Conservation (phyloP, 2,329 filamentous ascomycete genomes). For the Thelonectria rubi region DNA sequence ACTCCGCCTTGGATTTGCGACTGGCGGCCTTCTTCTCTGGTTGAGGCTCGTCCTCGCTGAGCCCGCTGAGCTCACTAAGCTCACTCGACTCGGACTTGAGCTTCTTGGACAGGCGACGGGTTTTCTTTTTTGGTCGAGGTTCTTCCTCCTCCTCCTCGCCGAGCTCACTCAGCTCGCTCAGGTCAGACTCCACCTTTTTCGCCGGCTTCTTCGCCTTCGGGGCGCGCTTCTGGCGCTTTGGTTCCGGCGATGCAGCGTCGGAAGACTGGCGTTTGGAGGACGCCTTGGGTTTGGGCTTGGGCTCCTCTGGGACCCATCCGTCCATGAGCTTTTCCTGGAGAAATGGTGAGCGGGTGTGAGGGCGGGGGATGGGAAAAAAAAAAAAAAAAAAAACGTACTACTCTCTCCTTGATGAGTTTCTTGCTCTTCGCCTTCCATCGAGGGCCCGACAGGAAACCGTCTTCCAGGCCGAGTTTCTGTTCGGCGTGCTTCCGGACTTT, state of each 20-base stretch:
- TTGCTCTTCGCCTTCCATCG: slow-evolving; percentile 70
- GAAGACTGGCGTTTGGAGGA: slow-evolving; percentile 47
- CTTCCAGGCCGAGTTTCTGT: slow-evolving; percentile 56
- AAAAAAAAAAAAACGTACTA: slow-evolving; percentile 55
- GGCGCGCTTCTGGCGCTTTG: slow-evolving; percentile 52
- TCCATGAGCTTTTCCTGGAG: slow-evolving; percentile 49
- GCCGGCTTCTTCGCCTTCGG: slow-evolving; percentile 38
- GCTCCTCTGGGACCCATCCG: slow-evolving; percentile 45
- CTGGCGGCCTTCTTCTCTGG: slow-evolving; percentile 33
- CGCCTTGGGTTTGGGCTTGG: slow-evolving; percentile 39
- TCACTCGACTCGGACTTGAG: slow-evolving; percentile 40
- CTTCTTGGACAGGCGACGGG: slow-evolving; percentile 21
- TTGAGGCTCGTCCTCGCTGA: slow-evolving; percentile 39
- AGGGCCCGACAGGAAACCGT: slow-evolving; percentile 58
- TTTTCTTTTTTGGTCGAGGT: slow-evolving; percentile 32
- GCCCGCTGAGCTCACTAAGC: slow-evolving; percentile 36
- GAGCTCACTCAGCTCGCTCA: slow-evolving; percentile 28
- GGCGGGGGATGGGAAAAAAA: background rate
- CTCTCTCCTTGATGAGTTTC: slow-evolving; percentile 60
- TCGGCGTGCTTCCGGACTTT: slow-evolving; percentile 63
- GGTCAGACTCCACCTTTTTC: slow-evolving; percentile 37
- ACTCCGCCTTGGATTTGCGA: slow-evolving; percentile 38
- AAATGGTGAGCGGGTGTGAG: slow-evolving; percentile 4
- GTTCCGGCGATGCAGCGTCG: slow-evolving; percentile 49
- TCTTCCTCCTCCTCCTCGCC: slow-evolving; percentile 36